A percentile compares a stretch with the other conserved stretches of the same genome.
Evolutionary conservation across 2,329 filamentous ascomycete species (phyloP).

Genomic region (Penicillium sp.): DNA sequence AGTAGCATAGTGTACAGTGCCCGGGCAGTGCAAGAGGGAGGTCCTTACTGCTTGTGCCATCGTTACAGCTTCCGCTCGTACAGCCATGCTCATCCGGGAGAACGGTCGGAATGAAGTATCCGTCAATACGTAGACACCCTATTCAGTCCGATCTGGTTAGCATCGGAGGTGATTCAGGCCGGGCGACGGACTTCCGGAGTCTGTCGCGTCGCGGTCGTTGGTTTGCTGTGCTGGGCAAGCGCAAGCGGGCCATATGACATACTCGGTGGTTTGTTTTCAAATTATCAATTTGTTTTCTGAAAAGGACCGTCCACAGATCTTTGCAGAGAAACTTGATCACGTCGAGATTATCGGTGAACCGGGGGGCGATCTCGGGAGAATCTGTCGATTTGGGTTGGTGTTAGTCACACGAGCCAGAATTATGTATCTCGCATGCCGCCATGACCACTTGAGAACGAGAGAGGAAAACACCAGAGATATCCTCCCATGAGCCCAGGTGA

Average conservation of each 20-base stretch:
- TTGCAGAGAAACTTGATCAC: slow-evolving; percentile 99
- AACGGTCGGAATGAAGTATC: slow-evolving; percentile 91
- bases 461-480: too few relatives aligned
- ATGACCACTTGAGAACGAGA: too few relatives aligned
- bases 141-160: not conserved
- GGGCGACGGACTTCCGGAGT: not conserved
- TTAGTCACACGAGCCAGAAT: not conserved
- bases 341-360: slow-evolving; percentile 89
- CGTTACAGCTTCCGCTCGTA: slow-evolving; percentile 70
- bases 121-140: slow-evolving; percentile 94
- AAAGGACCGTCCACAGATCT: slow-evolving; percentile 92
- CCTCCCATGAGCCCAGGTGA: not conserved
- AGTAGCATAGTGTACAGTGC: not conserved
- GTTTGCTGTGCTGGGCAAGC: too few relatives aligned
- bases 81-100: slow-evolving; percentile 82
- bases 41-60: slow-evolving; percentile 75
- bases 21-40: not conserved
- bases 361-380: slow-evolving; percentile 71
- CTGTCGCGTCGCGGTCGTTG: not conserved
- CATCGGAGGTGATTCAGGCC: not conserved
- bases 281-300: slow-evolving; percentile 97
- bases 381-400: slow-evolving; percentile 25
- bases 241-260: slow-evolving; percentile 32
- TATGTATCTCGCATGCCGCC: too few relatives aligned
- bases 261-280: slow-evolving; percentile 96